These are phyloP conservation scores for Diplodia corticola DNA, from an alignment of 2,329 filamentous ascomycete species.

Conservation along the genomic window DNA sequence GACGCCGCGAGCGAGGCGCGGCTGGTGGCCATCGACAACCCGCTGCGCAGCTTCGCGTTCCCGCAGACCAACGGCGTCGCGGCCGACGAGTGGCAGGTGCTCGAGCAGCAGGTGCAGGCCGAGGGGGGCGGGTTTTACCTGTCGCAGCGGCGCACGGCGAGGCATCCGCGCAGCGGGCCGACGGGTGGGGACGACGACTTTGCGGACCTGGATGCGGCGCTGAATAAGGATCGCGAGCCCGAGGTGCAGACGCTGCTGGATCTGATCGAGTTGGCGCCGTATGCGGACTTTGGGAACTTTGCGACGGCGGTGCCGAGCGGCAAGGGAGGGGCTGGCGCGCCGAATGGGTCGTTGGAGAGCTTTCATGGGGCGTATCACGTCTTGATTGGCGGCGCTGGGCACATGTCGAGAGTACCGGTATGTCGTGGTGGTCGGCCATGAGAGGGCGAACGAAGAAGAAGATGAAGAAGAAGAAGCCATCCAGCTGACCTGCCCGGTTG, in stretches of 20 bases:
- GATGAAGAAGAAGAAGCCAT: no score
- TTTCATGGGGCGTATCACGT: not conserved
- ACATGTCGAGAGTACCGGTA: not conserved
- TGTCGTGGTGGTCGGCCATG: no score
- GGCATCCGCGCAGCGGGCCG: not conserved
- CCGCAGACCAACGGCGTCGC: not conserved
- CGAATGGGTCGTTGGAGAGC: not conserved
- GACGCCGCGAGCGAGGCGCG: not conserved
- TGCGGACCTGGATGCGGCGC: not conserved
- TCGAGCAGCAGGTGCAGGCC: not conserved
- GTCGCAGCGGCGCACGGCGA: not conserved
- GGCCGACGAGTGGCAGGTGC: not conserved
- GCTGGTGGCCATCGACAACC: not conserved
- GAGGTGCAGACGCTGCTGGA: not conserved
- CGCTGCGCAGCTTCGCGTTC: not conserved
- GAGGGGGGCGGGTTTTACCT: not conserved
- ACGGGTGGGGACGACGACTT: not conserved
- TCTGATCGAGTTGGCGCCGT: not conserved
- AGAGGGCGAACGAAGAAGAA: no score
- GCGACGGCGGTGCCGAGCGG: not conserved
- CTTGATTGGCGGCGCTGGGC: not conserved
- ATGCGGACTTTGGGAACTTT: not conserved
- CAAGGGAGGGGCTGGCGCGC: not conserved
- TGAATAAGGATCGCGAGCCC: not conserved
- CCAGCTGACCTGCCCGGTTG: no score